Conservation (phyloP, 306 rosid genomes). For the Canavalia gladiata region DNA sequence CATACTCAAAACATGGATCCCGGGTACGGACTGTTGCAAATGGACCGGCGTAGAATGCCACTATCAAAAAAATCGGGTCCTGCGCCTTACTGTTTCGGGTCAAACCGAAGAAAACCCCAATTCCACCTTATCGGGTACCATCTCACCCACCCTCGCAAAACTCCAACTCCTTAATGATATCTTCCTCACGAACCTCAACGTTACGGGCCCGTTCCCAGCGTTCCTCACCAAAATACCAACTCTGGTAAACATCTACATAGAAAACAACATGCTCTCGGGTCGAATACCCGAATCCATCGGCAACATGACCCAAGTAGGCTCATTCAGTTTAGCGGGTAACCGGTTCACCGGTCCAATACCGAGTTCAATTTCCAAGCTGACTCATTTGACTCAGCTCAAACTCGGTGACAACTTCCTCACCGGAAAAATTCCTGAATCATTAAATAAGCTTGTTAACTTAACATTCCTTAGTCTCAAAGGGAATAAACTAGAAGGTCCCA, state of each 20-base stretch:
- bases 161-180: constrained; percentile 61
- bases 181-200: constrained; percentile 65
- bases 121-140: constrained; percentile 59
- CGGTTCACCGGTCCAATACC: constrained; percentile 75
- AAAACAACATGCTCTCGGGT: constrained; percentile 75
- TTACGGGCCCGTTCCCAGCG: constrained; percentile 74
- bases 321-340: constrained; percentile 64
- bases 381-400: constrained; percentile 71
- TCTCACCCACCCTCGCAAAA: constrained; percentile 74
- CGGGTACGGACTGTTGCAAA: constrained; percentile 71
- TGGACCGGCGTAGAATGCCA: constrained; percentile 70
- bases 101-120: constrained; percentile 49
- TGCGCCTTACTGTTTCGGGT: constrained; percentile 47
- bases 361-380: constrained; percentile 65
- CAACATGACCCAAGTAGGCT: constrained; percentile 45
- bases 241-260: constrained; percentile 61
- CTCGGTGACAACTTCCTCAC: constrained; percentile 72
- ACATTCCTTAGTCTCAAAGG: constrained; percentile 51
- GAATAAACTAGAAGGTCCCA: constrained; percentile 67
- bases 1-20: constrained; percentile 66
- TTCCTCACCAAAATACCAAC: constrained; percentile 56
- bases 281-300: constrained; percentile 62
- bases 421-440: constrained; percentile 60
- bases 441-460: constrained; percentile 60
- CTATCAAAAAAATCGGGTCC: constrained; percentile 60